phyloP scores from a whole-genome alignment of 768 basidiomycete genomes.

The Kwoniella europaea region DNA sequence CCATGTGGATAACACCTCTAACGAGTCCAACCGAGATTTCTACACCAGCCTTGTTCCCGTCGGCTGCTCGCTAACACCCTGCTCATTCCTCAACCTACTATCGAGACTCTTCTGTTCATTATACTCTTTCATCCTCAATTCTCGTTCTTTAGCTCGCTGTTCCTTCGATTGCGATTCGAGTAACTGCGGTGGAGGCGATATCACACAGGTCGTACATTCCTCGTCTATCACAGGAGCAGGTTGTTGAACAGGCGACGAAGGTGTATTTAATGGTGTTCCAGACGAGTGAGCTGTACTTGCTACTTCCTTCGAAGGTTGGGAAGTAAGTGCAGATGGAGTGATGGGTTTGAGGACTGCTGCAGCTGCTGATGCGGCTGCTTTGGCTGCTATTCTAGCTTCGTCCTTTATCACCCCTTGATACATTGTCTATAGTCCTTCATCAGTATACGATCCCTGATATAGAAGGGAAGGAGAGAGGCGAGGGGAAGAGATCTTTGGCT shows the following conservation, averaged over 20 bases:
- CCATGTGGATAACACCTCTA: too few species aligned
- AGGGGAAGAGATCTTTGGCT: slow-evolving; percentile 22
- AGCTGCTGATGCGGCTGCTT: slow-evolving; percentile 63
- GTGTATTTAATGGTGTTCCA: slow-evolving; percentile 28
- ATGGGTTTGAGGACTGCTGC: slow-evolving; percentile 5
- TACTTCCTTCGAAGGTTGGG: background rate
- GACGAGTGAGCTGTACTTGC: slow-evolving; percentile 10
- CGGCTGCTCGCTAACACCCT: slow-evolving; percentile 27
- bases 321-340: background rate
- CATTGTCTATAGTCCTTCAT: slow-evolving; percentile 69
- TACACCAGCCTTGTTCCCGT: background rate
- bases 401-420: slow-evolving; percentile 87
- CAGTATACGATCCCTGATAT: background rate
- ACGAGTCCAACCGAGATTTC: too few species aligned
- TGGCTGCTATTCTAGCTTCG: slow-evolving; percentile 75
- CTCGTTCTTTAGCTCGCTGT: slow-evolving; percentile 34
- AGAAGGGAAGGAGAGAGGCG: background rate
- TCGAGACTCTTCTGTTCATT: slow-evolving; percentile 46
- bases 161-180: slow-evolving; percentile 40
- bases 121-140: slow-evolving; percentile 49
- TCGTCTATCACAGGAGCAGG: slow-evolving; percentile 41
- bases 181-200: slow-evolving; percentile 47
- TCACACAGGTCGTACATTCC: slow-evolving; percentile 46
- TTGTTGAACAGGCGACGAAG: slow-evolving; percentile 38
- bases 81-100: slow-evolving; percentile 41